Evolutionary conservation across 495 filamentous ascomycete species (phyloP).

Genomic region (Niebla homalea): DNA sequence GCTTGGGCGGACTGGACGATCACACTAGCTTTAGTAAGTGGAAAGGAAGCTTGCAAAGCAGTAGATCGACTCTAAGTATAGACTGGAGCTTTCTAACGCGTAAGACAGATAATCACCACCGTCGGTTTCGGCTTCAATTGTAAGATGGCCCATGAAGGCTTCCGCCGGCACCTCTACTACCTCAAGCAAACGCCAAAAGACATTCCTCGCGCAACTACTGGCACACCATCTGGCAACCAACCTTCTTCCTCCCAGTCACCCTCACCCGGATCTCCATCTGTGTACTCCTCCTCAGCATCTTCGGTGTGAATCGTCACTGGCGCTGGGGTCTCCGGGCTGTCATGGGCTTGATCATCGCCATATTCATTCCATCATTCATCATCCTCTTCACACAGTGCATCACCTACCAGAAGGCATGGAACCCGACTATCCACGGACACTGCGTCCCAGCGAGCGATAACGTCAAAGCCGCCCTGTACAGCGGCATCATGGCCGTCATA

Average conservation of each 20-base stretch:
- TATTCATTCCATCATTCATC: background rate
- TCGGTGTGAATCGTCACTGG: background rate
- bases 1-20: background rate
- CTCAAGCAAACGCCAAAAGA: conserved; percentile 3
- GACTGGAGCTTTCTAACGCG: no score
- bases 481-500: background rate
- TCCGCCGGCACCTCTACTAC: conserved; percentile 1
- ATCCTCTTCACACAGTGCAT: background rate
- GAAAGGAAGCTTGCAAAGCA: no score
- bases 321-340: background rate
- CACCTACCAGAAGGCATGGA: background rate
- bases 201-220: conserved; percentile 1
- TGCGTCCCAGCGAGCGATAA: background rate
- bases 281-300: background rate
- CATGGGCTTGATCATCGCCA: background rate
- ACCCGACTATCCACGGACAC: background rate
- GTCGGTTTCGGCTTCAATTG: conserved; percentile 2
- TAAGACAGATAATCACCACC: conserved; percentile 1
- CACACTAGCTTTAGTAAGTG: background rate
- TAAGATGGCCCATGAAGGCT: background rate
- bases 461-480: background rate
- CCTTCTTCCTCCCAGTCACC: conserved; percentile 5
- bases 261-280: conserved; percentile 4
- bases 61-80: no score
- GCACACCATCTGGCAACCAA: conserved; percentile 3